These are phyloP conservation scores for Streptanthus diversifolius DNA, from an alignment of 345 rosid species.

Conservation along the genomic window DNA sequence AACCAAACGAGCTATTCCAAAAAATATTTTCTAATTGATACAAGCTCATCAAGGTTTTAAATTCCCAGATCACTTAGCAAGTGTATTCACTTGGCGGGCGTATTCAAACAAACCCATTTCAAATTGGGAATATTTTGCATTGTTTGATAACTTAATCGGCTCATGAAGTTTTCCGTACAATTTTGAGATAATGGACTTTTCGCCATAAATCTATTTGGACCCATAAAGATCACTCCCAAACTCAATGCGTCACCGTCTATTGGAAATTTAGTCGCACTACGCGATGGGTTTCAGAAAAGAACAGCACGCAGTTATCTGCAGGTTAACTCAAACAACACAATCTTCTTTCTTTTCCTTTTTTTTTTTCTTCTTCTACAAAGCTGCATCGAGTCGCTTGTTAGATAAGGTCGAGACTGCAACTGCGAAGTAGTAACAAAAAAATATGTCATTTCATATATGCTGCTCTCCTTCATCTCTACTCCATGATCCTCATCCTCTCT, in stretches of 20 bases:
- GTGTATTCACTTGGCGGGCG: too few relatives aligned
- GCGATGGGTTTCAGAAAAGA: not conserved
- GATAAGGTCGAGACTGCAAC: slow-evolving; percentile 32
- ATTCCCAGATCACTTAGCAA: too few relatives aligned
- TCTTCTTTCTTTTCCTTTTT: not conserved
- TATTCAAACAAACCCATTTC: too few relatives aligned
- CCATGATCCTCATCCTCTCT: slow-evolving; percentile 40
- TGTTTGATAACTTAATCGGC: too few relatives aligned
- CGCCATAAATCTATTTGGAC: not conserved
- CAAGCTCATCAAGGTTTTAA: too few relatives aligned
- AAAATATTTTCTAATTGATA: too few relatives aligned
- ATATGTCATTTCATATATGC: slow-evolving; percentile 54
- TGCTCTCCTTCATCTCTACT: slow-evolving; percentile 51
- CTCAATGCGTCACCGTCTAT: not conserved
- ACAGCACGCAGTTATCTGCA: not conserved
- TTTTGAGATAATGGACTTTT: not conserved
- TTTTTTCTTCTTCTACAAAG: not conserved
- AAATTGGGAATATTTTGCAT: too few relatives aligned
- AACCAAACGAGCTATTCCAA: too few relatives aligned
- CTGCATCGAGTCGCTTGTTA: not conserved
- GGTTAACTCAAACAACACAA: not conserved
- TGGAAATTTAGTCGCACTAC: not conserved
- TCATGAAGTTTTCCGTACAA: not conserved
- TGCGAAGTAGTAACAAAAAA: not conserved
- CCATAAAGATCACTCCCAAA: not conserved